phyloP scores from a whole-genome alignment of 352 stramenopile species.

The Phytopythium boreale region DNA sequence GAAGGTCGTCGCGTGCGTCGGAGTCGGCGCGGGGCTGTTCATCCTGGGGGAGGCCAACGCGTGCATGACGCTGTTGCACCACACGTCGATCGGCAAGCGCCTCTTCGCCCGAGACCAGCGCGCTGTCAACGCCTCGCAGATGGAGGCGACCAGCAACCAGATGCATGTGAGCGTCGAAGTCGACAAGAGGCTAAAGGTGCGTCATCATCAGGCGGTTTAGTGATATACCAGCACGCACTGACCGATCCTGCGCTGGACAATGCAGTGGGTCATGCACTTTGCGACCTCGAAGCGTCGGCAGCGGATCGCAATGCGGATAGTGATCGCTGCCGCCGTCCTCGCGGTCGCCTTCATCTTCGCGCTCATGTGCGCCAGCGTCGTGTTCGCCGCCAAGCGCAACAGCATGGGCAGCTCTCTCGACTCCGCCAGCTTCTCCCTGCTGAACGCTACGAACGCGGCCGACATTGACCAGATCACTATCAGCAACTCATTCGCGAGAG shows the following conservation, averaged over 20 bases:
- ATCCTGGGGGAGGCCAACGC: conserved; percentile 44
- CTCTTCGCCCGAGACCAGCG: conserved; percentile 55
- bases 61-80: conserved; percentile 53
- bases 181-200: conserved; percentile 3
- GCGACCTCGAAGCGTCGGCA: conserved; percentile 59
- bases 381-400: conserved; percentile 68
- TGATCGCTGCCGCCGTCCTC: conserved; percentile 39
- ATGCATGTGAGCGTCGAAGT: background rate
- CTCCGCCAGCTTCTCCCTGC: conserved; percentile 35
- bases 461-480: conserved; percentile 19
- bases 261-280: conserved; percentile 57
- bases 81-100: conserved; percentile 50
- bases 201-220: background rate
- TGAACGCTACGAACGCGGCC: conserved; percentile 18
- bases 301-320: conserved; percentile 59
- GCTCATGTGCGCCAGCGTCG: conserved; percentile 55
- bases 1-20: conserved; percentile 51
- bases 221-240: background rate
- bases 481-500: conserved; percentile 42
- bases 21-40: conserved; percentile 54
- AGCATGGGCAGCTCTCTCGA: conserved; percentile 52
- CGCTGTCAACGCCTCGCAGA: conserved; percentile 29
- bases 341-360: conserved; percentile 53
- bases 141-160: background rate
- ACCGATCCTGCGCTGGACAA: background rate